phyloP scores from a whole-genome alignment of 768 basidiomycete species.

The Mycena albidolilacea region DNA sequence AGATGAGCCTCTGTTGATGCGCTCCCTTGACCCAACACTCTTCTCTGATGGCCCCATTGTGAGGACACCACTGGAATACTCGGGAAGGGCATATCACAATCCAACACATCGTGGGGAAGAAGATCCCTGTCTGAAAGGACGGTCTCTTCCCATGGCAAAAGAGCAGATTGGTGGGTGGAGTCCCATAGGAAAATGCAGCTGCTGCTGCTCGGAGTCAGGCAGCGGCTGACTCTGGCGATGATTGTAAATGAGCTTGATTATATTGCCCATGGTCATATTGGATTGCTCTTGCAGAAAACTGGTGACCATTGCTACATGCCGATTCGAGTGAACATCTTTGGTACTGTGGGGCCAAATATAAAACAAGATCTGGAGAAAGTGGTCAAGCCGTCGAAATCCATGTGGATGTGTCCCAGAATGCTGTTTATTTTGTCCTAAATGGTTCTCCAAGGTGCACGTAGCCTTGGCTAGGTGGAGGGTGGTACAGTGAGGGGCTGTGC shows the following conservation, averaged over 20 bases:
- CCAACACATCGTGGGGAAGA: no score
- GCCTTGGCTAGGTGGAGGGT: no score
- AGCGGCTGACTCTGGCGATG: neutral
- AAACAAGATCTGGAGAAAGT: slow-evolving; percentile 4
- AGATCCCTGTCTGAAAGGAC: no score
- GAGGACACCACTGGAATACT: no score
- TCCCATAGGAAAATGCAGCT: neutral
- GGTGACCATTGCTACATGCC: neutral
- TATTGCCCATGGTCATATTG: slow-evolving; percentile 32
- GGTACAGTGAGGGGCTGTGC: no score
- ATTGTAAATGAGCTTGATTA: neutral
- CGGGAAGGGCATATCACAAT: no score
- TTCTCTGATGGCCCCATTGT: no score
- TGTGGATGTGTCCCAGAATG: neutral
- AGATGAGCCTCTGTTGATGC: no score
- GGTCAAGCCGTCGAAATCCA: neutral
- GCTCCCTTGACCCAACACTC: no score
- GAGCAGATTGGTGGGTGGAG: neutral
- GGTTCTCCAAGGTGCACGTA: neutral
- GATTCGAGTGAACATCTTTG: neutral
- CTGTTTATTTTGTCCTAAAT: slow-evolving; percentile 6
- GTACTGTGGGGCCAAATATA: slow-evolving; percentile 9
- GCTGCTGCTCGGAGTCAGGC: neutral
- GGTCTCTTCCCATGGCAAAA: no score
- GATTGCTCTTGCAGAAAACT: slow-evolving; percentile 23